These are phyloP conservation scores for Laburnicola sp. DNA, from an alignment of 2,329 filamentous ascomycete genomes.

Conservation along the genomic window DNA sequence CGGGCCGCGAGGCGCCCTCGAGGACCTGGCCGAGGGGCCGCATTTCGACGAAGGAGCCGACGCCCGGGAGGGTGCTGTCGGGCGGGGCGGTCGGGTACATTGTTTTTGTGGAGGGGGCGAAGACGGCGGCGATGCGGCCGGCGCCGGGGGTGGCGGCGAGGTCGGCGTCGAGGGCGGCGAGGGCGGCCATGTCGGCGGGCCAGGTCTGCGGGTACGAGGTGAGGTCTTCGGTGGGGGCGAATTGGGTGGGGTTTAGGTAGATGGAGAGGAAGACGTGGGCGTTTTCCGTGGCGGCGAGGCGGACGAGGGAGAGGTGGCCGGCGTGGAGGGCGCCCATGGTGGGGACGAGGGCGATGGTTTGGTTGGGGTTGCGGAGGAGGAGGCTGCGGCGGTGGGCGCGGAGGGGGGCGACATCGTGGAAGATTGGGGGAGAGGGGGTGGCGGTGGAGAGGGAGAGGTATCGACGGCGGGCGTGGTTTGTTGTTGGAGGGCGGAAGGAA, in stretches of 20 bases:
- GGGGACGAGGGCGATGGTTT: conserved; percentile 78
- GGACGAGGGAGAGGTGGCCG: conserved; percentile 84
- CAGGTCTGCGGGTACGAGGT: conserved; percentile 88
- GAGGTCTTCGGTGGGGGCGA: conserved; percentile 85
- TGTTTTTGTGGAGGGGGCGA: conserved; percentile 76
- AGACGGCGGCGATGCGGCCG: conserved; percentile 78
- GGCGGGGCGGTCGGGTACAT: conserved; percentile 89
- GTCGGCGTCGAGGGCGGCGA: conserved; percentile 71
- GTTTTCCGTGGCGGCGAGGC: conserved; percentile 80
- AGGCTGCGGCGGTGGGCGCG: conserved; percentile 71
- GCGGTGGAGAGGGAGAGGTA: conserved; percentile 21
- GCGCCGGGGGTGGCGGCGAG: conserved; percentile 59
- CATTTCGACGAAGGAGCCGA: conserved; percentile 88
- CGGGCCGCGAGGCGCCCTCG: conserved; percentile 83
- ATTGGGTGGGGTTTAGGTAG: conserved; percentile 97
- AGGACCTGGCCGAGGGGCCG: conserved; percentile 80
- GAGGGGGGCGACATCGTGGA: conserved; percentile 73
- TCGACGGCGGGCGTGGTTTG: conserved; percentile 18
- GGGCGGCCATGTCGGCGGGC: conserved; percentile 70
- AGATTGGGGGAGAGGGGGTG: conserved; percentile 56
- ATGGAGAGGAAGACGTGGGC: conserved; percentile 87
- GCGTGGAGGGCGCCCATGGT: conserved; percentile 98
- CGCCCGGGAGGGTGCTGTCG: conserved; percentile 70
- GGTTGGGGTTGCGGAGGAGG: conserved; percentile 62
- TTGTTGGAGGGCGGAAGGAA: background rate